phyloP scores from a whole-genome alignment of 495 filamentous ascomycete species.

The Xylaria telfairii region DNA sequence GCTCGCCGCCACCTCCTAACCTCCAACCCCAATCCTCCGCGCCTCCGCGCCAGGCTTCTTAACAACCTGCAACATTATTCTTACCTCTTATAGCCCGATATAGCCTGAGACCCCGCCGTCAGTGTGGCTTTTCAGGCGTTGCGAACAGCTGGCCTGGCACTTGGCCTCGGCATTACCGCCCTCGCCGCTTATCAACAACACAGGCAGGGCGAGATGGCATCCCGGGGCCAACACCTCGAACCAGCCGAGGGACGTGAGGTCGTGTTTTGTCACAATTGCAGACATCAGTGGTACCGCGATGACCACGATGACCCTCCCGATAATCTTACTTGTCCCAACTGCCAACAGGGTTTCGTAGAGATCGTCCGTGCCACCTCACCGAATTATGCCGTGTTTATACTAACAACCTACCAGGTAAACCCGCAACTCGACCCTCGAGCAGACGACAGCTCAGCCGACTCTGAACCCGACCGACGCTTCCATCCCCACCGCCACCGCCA shows the following conservation, averaged over 20 bases:
- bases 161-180: conserved; percentile 57
- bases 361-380: conserved; percentile 63
- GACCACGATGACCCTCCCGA: conserved; percentile 64
- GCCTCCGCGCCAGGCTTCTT: not conserved
- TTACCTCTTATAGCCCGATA: not conserved
- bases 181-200: conserved; percentile 51
- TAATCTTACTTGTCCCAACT: conserved; percentile 73
- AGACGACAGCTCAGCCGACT: conserved; percentile 43
- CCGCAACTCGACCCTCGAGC: conserved; percentile 46
- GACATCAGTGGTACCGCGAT: conserved; percentile 77
- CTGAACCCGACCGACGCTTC: conserved; percentile 41
- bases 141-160: conserved; percentile 53
- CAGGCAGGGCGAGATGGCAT: conserved; percentile 42
- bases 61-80: conserved; percentile 12
- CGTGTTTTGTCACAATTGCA: conserved; percentile 82
- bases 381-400: not conserved
- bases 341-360: conserved; percentile 79
- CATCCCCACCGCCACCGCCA: conserved; percentile 37
- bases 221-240: conserved; percentile 51
- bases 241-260: conserved; percentile 62
- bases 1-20: not conserved
- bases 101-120: conserved; percentile 13
- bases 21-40: not conserved
- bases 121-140: conserved; percentile 56
- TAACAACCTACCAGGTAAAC: conserved; percentile 41